Evolutionary conservation across 2,329 filamentous ascomycete genomes (phyloP).

Genomic region (Xylaria sp.): DNA sequence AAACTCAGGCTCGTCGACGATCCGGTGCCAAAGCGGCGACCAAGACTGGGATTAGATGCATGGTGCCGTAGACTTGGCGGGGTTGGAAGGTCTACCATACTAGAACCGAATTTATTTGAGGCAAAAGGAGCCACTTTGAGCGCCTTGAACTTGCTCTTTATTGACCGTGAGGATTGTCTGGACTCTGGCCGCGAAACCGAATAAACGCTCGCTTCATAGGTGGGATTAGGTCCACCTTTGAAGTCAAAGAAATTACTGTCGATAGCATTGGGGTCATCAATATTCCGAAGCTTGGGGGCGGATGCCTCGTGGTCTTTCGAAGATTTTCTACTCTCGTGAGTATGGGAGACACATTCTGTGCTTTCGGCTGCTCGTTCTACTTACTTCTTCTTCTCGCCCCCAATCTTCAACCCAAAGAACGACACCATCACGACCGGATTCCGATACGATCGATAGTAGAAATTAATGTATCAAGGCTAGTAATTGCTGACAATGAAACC

Average conservation of each 20-base stretch:
- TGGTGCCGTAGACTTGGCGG: constrained; percentile 45
- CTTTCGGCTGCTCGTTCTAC: constrained; percentile 44
- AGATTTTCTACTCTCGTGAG: constrained; percentile 49
- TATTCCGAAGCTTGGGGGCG: constrained; percentile 39
- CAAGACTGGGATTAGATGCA: constrained; percentile 46
- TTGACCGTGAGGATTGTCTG: constrained; percentile 49
- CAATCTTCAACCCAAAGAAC: constrained; percentile 67
- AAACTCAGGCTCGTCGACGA: constrained; percentile 51
- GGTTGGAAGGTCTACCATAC: constrained; percentile 57
- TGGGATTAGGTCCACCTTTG: constrained; percentile 23
- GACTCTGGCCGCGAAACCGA: constrained; percentile 54
- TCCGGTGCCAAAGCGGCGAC: constrained; percentile 50
- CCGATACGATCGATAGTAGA: background rate
- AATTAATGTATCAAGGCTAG: constrained; percentile 10
- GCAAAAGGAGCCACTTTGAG: constrained; percentile 49
- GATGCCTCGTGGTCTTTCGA: constrained; percentile 46
- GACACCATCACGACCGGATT: constrained; percentile 60
- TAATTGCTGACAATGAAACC: background rate
- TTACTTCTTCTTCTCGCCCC: constrained; percentile 63
- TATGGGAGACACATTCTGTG: constrained; percentile 19
- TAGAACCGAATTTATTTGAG: constrained; percentile 53
- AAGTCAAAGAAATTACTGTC: constrained; percentile 30
- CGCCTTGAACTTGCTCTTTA: constrained; percentile 39
- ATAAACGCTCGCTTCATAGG: constrained; percentile 31
- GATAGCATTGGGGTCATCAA: constrained; percentile 22